Base-by-base conservation (phyloP, 202 grass and related monocot species). In the Schoenoplectus tabernaemontani region DNA sequence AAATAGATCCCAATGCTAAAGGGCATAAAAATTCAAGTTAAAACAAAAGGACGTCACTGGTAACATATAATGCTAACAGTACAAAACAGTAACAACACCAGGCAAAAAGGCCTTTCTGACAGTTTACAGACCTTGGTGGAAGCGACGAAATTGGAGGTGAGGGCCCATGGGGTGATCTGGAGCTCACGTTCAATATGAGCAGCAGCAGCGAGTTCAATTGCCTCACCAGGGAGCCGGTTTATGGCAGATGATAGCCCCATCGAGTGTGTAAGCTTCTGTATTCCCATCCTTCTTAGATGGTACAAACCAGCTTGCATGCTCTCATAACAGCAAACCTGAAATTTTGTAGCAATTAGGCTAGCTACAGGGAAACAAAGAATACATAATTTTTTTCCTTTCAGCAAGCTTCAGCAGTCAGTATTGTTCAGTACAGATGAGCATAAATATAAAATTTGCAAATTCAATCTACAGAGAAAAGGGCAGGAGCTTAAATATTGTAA, bases 81-180 rank as follows among this genome's bases (percentile, higher is more conserved):
- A 71, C 20, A 61, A 64, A 30, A 47, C 24, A 38, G n/a, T n/a
- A n/a, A n/a, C n/a, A n/a, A n/a, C n/a, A n/a, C n/a, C n/a, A n/a
- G n/a, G n/a, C n/a, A n/a, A 71, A 34, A 48, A 32, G 23, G 12
- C 7, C 13, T 34, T 74, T 74, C 46, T 74, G 23, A 74, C 44
- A 53, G 26, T 53, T 54, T 46, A 74, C 70, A 34, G 15, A 74
- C 70, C 70, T 92, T 98, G 41, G 89, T 98, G 74, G 91, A 94
- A 83, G 91, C 86, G 82, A 98, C 89, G 81, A 98, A 98, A 89
- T 98, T 98, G 83, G 89, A 94, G n/a, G 91, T 94, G 76, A 98
- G 95, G 80, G 93, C 93, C 95, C 95, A 98, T 23, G 86, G 87
- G 71, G 91, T 92, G 64, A 98, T 94, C 86, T 92, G 95, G 66